Percentiles rank a stretch among this genome's conserved stretches.
These are phyloP conservation scores for Neonectria faginata DNA, from an alignment of 2,329 filamentous ascomycete species.

Conservation along the genomic window DNA sequence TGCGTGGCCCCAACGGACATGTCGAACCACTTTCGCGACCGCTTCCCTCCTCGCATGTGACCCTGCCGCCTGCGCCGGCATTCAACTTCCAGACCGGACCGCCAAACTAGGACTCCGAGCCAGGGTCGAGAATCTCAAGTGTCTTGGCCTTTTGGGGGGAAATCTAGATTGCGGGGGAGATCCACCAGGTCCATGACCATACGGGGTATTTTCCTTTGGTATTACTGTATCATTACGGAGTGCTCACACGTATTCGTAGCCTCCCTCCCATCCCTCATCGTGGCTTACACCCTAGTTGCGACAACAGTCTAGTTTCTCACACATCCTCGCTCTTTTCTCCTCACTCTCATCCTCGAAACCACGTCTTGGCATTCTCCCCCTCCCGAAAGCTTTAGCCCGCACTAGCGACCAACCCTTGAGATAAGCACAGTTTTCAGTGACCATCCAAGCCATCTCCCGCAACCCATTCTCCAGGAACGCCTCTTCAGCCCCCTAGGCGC, in stretches of 20 bases:
- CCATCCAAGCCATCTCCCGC: not conserved
- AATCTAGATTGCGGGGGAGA: conserved; percentile 41
- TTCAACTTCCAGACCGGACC: conserved; percentile 8
- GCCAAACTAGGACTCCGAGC: conserved; percentile 3
- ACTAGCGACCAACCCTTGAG: conserved; percentile 25
- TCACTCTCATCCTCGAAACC: conserved; percentile 24
- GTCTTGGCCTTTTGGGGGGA: not conserved
- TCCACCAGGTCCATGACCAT: conserved; percentile 15
- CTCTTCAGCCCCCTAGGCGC: conserved; percentile 1
- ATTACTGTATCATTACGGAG: conserved; percentile 1
- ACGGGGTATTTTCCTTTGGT: conserved; percentile 27
- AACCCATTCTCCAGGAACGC: conserved; percentile 15
- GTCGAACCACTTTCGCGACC: conserved; percentile 20
- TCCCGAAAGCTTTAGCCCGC: conserved; percentile 6
- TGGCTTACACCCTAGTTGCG: conserved; percentile 16
- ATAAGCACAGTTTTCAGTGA: conserved; percentile 27
- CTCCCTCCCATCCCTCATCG: conserved; percentile 12
- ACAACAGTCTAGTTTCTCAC: conserved; percentile 28
- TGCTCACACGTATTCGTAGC: conserved; percentile 5
- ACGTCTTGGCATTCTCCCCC: conserved; percentile 6
- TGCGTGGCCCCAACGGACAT: conserved; percentile 6
- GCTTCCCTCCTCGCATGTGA: conserved; percentile 20
- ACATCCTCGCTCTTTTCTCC: conserved; percentile 17
- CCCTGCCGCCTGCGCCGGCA: conserved; percentile 21
- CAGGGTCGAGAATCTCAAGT: conserved; percentile 9